Base-by-base conservation (phyloP, 2,329 filamentous ascomycete genomes). In the Cryphonectria carpinicola region DNA sequence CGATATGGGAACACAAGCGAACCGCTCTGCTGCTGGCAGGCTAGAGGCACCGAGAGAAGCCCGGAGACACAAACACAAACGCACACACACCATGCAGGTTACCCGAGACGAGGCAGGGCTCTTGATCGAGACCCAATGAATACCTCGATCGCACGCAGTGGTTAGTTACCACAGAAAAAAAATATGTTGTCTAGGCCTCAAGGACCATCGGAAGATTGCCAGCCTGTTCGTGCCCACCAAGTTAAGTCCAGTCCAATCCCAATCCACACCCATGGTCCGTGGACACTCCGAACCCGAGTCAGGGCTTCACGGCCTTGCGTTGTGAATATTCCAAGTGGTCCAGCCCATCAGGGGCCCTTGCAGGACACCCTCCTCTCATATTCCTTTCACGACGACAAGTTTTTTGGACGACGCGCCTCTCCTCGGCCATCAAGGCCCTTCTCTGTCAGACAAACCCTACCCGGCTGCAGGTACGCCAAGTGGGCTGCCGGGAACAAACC, bases 391-490 rank as follows among this genome's bases (percentile, higher is more conserved):
- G 19, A 39, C 22, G 25, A 25, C 46, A 43, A 39, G 25, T 43
- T 37, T 17, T 60, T 62, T n/a, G 39, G 32, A 19, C 6, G 28
- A 49, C 32, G 32, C 28, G 13, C 46, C 46, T 49, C 19, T 25
- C 65, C 35, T 67, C 10, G 35, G 63, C 63, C 64, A 54, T 54
- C 32, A 65, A 14, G 25, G 64, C 43, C 25, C 64, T 52, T 46
- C 46, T 49, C 4, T 4, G 10, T 22, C 43, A n/a, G 25, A 46
- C 63, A 35, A 49, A 49, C 63, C 43, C 63, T 49, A 25, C 41
- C 54, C 25, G 64, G 70, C 70, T 72, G 70, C 70, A 72, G 70
- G 70, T 72, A 70, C 70, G 65, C 65, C 68, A 65, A 72, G 65
- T 70, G 64, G 65, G 65, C 49, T 67, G 43, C 37, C 56, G 35